Evolutionary conservation across 1,284 basidiomycete genomes (phyloP).

Genomic region (Irpex sp.): DNA sequence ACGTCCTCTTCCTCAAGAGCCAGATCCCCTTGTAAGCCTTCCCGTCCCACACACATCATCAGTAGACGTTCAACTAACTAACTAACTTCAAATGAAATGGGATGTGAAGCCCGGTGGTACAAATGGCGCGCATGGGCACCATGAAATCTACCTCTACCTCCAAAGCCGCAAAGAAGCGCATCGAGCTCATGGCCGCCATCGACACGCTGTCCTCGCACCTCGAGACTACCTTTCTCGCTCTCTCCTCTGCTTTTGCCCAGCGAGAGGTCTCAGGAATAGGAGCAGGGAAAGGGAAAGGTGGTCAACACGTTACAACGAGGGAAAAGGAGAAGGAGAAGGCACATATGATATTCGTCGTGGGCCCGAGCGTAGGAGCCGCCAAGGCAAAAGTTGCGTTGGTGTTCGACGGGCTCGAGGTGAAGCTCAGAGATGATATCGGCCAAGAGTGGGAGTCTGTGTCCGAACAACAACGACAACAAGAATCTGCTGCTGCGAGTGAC

Average conservation of each 20-base stretch:
- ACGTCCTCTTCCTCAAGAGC: conserved; percentile 70
- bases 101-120: conserved; percentile 52
- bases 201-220: conserved; percentile 72
- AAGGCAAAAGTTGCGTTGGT: conserved; percentile 58
- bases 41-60: not conserved
- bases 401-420: conserved; percentile 59
- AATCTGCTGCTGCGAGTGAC: not conserved
- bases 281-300: not conserved
- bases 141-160: conserved; percentile 34
- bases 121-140: conserved; percentile 49
- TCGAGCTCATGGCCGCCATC: conserved; percentile 56
- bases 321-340: conserved; percentile 18
- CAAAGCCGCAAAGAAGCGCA: conserved; percentile 51
- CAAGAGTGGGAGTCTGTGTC: too few relatives aligned
- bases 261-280: not conserved
- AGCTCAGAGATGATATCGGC: conserved; percentile 41
- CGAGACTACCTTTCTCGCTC: conserved; percentile 63
- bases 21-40: conserved; percentile 70
- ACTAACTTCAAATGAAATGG: too few relatives aligned
- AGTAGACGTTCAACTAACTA: not conserved
- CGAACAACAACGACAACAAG: conserved; percentile 16
- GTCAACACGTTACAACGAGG: too few relatives aligned
- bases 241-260: conserved; percentile 57
- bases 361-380: conserved; percentile 55
- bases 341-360: conserved; percentile 60